These are phyloP conservation scores for Microthyrium microscopicum DNA, from an alignment of 2,329 filamentous ascomycete species.

Conservation along the genomic window DNA sequence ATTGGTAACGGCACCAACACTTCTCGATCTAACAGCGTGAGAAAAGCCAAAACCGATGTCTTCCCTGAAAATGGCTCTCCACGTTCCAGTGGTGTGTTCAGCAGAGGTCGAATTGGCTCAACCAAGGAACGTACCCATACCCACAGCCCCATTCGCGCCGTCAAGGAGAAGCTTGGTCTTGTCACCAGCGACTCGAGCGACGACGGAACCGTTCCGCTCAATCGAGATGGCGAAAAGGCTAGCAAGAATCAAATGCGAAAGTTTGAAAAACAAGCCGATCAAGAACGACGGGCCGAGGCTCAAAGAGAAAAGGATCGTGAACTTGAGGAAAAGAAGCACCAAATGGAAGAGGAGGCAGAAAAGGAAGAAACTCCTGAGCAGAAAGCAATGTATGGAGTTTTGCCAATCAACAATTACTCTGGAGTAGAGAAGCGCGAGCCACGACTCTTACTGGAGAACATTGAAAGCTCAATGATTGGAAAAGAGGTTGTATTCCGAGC, in stretches of 20 bases:
- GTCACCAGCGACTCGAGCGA: slow-evolving; percentile 18
- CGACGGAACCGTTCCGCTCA: slow-evolving; percentile 22
- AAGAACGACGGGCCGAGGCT: slow-evolving; percentile 27
- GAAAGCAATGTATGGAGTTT: slow-evolving; percentile 39
- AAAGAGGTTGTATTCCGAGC: slow-evolving; percentile 50
- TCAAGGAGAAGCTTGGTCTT: slow-evolving; percentile 24
- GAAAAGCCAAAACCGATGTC: slow-evolving; percentile 18
- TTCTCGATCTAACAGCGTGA: too few relatives aligned
- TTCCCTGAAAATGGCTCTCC: slow-evolving; percentile 10
- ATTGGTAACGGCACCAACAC: slow-evolving; percentile 6
- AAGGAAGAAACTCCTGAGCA: slow-evolving; percentile 41
- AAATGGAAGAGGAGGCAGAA: slow-evolving; percentile 30
- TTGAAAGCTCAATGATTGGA: slow-evolving; percentile 37
- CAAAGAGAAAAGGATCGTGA: slow-evolving; percentile 27
- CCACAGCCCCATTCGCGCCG: slow-evolving; percentile 18
- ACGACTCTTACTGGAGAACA: slow-evolving; percentile 32
- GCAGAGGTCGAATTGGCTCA: slow-evolving; percentile 11
- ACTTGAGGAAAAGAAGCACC: slow-evolving; percentile 29
- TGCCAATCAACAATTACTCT: slow-evolving; percentile 42
- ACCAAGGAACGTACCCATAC: slow-evolving; percentile 10
- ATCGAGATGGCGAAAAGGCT: slow-evolving; percentile 32
- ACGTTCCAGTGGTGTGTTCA: slow-evolving; percentile 10
- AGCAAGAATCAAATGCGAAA: slow-evolving; percentile 33
- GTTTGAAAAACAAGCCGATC: slow-evolving; percentile 27
- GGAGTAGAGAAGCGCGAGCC: slow-evolving; percentile 30